A percentile compares a stretch with the other conserved stretches of the same genome.
These are phyloP conservation scores for Xerocomellus intermedius DNA, from an alignment of 768 basidiomycete species.

Conservation along the genomic window DNA sequence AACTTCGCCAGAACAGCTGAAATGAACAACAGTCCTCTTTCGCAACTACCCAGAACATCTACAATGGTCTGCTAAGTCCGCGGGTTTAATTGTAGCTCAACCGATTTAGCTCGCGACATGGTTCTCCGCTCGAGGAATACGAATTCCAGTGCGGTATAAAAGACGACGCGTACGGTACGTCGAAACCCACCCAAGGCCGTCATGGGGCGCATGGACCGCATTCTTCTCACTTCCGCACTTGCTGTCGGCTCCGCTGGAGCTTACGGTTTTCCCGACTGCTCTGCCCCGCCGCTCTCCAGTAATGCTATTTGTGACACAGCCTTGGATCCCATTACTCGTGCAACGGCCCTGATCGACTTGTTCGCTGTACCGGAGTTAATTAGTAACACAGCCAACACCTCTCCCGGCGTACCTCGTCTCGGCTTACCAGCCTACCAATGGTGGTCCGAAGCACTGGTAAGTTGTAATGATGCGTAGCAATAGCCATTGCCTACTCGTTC, in stretches of 20 bases:
- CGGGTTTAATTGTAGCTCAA: neutral
- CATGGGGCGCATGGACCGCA: constrained; percentile 3
- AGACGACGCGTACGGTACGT: neutral
- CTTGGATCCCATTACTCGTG: constrained; percentile 44
- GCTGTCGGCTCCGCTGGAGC: constrained; percentile 1
- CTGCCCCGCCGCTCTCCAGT: constrained; percentile 42
- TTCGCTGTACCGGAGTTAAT: constrained; percentile 53
- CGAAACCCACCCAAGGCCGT: neutral
- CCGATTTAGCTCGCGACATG: neutral
- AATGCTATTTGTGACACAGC: constrained; percentile 50
- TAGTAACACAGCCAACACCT: constrained; percentile 47
- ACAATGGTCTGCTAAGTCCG: too few species aligned
- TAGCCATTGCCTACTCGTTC: neutral
- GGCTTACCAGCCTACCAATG: constrained; percentile 58
- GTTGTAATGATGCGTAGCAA: constrained; percentile 7
- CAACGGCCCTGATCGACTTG: constrained; percentile 46
- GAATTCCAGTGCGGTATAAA: neutral
- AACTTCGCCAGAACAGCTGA: too few species aligned
- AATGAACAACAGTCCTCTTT: too few species aligned
- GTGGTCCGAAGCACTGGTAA: constrained; percentile 60
- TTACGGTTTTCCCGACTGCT: constrained; percentile 50
- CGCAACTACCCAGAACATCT: too few species aligned
- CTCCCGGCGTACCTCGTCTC: constrained; percentile 52
- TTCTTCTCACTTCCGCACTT: constrained; percentile 2
- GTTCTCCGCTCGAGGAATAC: neutral